Base-by-base conservation (phyloP, 1,139 yeast genomes). In the Candida tetrigidarum region DNA sequence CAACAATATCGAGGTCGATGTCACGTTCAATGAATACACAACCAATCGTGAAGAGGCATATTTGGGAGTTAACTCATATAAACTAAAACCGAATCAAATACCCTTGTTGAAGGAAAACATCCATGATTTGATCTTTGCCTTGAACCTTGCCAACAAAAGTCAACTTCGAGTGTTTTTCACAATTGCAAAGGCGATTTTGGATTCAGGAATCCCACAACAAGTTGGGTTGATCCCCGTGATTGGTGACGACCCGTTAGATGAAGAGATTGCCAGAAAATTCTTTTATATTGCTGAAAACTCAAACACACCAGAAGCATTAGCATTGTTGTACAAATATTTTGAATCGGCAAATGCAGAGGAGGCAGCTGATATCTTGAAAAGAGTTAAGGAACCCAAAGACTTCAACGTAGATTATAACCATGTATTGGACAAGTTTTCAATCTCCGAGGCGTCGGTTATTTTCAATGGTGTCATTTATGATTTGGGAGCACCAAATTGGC, bases 51-150 rank as follows among this genome's bases (percentile, higher is more conserved):
- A 63, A 4, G 74, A 67, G 38, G 48, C 82, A 58, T 66, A 66
- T 66, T 51, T 68, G 26, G 63, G 61, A 1, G 41, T 48, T 2
- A 60, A 66, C 30, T 56, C 67, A 37, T 53, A 69, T 43, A 62
- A 51, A 23, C 50, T 62, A 44, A 60, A 63, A 30, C 71, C 74
- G 16, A 91, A 89, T 7, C 84, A 82, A 54, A 67, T 90, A 10
- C 96, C 96, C 1, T 78, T 79, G 5, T 74, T 86, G 35, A 75
- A 75, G 43, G 91, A 87, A 52, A 93, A 93, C 58, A 72, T 90
- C 47, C 91, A 88, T 58, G 88, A 90, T 38, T 51, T 87, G 27
- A 78, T 93, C 0, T 83, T 91, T 58, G 88, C 81, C 0, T 58
- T 91, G n/a, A 84, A 86, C 52, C 67, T 90, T 30, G 69, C 84